Evolutionary conservation across 2,329 filamentous ascomycete species (phyloP), one percentile per base, ranked within the genome.

Genomic region (Mollisiaceae sp.): DNA sequence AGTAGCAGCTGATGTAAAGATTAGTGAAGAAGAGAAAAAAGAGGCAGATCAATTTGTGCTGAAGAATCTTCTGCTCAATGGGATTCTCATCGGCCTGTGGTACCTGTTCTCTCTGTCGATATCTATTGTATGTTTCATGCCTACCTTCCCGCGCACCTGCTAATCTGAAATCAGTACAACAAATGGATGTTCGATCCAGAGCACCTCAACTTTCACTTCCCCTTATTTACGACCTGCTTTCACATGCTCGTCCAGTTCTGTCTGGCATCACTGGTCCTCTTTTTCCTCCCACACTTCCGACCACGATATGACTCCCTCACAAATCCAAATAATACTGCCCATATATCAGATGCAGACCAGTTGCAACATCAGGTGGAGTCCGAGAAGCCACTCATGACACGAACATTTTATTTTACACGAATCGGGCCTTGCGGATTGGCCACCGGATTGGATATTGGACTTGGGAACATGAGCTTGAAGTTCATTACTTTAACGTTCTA

Each of bases 161-260:
- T 70, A 64, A 66, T 60, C 39, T 9, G 54, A 45, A 36, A 24
- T 43, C 72, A 95, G 90, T 99, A 98, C 83, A 99, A 99, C 85
- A 98, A 97, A 82, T 98, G 95, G 95, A 98, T 99, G 94, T 98
- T 99, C 80, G 91, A 92, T 74, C 86, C 90, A 67, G 86, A 90
- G 71, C 88, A 91, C 71, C 86, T 96, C 72, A 90, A 97, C 79
- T 99, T 99, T 77, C 89, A 92, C 60, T 98, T 95, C 75, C 95
- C 95, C 45, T 85, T 99, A 59, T 98, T 98, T 79, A 97, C 94
- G 12, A 99, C 95, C 3, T 92, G 92, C 69, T 83, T 95, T 77
- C 95, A 99, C 81, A 98, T 98, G 94, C 81, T 94, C 24, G 93
- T 99, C 59, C 95, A 99, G 77, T 98, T 98, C 79, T 79, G 83